These are phyloP conservation scores for Vaccinium darrowii DNA, from an alignment of 148 eudicot genomes.

Conservation along the genomic window DNA sequence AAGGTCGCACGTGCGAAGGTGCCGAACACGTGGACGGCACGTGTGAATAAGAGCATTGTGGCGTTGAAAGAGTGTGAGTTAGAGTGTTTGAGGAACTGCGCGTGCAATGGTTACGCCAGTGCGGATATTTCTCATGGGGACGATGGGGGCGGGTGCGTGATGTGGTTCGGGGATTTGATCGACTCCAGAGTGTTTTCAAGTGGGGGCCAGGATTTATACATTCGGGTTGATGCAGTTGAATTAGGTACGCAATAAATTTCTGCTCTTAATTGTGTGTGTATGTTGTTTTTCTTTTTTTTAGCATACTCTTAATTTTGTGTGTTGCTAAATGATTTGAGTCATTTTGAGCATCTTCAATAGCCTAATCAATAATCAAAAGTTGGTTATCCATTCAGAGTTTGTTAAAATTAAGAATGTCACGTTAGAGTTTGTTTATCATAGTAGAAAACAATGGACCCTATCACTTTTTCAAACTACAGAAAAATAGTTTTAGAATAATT, in stretches of 20 bases:
- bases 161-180: slow-evolving; percentile 29
- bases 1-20: slow-evolving; percentile 37
- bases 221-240: slow-evolving; percentile 38
- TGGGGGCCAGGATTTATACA: slow-evolving; percentile 46
- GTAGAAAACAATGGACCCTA: too few relatives aligned
- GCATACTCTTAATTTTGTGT: too few relatives aligned
- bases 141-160: slow-evolving; percentile 38
- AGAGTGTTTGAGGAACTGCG: slow-evolving; percentile 46
- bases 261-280: neutral
- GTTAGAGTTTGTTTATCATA: too few relatives aligned
- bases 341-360: too few relatives aligned
- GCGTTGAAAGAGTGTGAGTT: slow-evolving; percentile 29
- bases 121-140: slow-evolving; percentile 28
- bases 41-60: slow-evolving; percentile 17
- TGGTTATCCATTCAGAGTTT: too few relatives aligned
- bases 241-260: slow-evolving; percentile 33
- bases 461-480: too few relatives aligned
- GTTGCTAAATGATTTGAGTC: too few relatives aligned
- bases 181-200: slow-evolving; percentile 36
- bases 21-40: slow-evolving; percentile 44
- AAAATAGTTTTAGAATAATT: too few relatives aligned
- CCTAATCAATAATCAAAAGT: too few relatives aligned
- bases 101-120: slow-evolving; percentile 41
- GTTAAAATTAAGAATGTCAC: too few relatives aligned
- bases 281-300: too few relatives aligned